Evolutionary conservation across 1,139 yeast species (phyloP).

Genomic region (Protomyces inouyei): DNA sequence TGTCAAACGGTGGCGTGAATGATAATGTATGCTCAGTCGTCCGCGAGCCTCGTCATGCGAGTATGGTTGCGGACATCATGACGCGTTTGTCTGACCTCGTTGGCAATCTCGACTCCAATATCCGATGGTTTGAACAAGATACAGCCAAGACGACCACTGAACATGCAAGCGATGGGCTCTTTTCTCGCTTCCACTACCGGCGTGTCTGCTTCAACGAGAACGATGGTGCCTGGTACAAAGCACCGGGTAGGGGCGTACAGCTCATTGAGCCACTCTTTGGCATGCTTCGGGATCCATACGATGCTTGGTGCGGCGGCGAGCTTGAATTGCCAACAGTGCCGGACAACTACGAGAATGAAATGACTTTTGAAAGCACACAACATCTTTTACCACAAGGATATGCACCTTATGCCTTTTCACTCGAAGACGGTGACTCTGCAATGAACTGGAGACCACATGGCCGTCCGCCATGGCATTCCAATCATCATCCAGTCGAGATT

Average conservation of each 20-base stretch:
- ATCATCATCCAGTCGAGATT: neutral
- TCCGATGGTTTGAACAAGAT: neutral
- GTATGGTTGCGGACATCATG: constrained; percentile 1
- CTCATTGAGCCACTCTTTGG: constrained; percentile 24
- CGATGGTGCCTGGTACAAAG: neutral
- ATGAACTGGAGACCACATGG: constrained; percentile 15
- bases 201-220: constrained; percentile 4
- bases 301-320: neutral
- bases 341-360: neutral
- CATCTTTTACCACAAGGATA: constrained; percentile 14
- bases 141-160: neutral
- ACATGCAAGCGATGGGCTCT: neutral
- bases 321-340: neutral
- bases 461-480: constrained; percentile 20
- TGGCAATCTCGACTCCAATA: neutral
- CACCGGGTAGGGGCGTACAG: constrained; percentile 12
- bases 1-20: constrained; percentile 1
- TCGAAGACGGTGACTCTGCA: neutral
- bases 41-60: neutral
- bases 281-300: constrained; percentile 21
- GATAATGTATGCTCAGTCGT: constrained; percentile 4
- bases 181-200: constrained; percentile 15
- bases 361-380: constrained; percentile 3
- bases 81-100: constrained; percentile 1
- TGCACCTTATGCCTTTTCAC: constrained; percentile 12